Base-by-base conservation (phyloP, 176 grass and related monocot species). In the Carex littledalei region DNA sequence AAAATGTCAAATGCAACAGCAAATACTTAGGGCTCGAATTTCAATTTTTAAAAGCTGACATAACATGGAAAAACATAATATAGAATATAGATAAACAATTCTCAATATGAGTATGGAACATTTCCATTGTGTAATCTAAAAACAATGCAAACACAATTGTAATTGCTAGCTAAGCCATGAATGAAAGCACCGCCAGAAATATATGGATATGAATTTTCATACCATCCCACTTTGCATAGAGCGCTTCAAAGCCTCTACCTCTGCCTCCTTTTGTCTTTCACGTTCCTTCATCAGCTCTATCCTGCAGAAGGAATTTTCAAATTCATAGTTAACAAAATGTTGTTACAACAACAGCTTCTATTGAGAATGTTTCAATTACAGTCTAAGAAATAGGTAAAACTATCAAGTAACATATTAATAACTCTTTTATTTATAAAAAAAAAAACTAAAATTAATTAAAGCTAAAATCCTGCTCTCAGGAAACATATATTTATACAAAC, bases 151-250 rank as follows among this genome's bases (percentile, higher is more conserved):
- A 45, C 0, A 6, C 41, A 31, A 78, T 2, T 55, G 15, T 31
- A 31, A 31, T 54, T 78, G 49, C 21, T 76, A 31, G 4, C 45
- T 29, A 22, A 76, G 43, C 1, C 72, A 31, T 52, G 47, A 76
- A 53, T 29, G 41, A 32, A 76, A 15, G 43, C 14, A 45, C 57
- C 7, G 3, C 32, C 83, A 80, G 6, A 84, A 82, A 39, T 59
- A 64, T 65, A n/a, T 58, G 6, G 6, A 72, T 55, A 24, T 47
- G 31, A 80, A 52, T 66, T 45, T 64, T 34, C 74, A 85, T 85
- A 98, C 95, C 95, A 98, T 88, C 85, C 95, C 95, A 90, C 86
- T 90, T 89, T 98, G 93, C 95, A 98, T 98, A 16, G 95, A 93
- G 20, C 91, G 85, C 84, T 94, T 98, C 45, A 98, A 77, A 85